Conservation (phyloP, 306 rosid genomes). For the Boehmeria nivea region DNA sequence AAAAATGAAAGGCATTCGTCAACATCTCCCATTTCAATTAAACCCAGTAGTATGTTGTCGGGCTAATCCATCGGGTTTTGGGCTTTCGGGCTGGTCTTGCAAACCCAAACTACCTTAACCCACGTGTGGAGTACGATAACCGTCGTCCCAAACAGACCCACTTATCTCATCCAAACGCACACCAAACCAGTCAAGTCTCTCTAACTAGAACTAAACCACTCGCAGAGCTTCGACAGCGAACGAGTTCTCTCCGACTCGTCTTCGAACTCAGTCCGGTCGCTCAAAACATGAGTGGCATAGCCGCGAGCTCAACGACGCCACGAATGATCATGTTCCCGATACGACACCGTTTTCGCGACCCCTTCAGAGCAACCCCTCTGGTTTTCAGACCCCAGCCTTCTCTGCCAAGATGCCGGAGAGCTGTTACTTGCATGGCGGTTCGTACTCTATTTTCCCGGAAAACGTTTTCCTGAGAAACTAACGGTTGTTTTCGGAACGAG, state of each 20-base stretch:
- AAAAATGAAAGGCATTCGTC: no score
- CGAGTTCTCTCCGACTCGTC: background rate
- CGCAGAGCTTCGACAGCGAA: background rate
- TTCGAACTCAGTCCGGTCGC: no score
- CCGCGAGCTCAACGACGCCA: slow-evolving; percentile 46
- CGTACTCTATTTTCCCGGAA: slow-evolving; percentile 9
- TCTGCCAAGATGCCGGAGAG: slow-evolving; percentile 30
- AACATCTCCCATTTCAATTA: no score
- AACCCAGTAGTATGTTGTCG: no score
- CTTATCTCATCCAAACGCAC: slow-evolving; percentile 12
- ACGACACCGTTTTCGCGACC: slow-evolving; percentile 32
- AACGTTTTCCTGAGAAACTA: background rate
- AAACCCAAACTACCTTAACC: background rate
- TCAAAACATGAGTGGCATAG: slow-evolving; percentile 51
- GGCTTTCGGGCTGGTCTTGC: no score
- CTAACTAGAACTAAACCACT: background rate
- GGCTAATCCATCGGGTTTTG: no score
- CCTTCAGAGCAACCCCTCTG: slow-evolving; percentile 30
- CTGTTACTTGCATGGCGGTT: slow-evolving; percentile 89
- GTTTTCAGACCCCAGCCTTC: slow-evolving; percentile 20
- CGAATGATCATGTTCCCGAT: slow-evolving; percentile 32
- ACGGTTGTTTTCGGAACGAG: no score
- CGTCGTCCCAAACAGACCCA: slow-evolving; percentile 12
- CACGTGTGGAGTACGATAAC: background rate
- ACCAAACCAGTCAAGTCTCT: background rate